A percentile compares a stretch with the other conserved stretches of the same genome.
These are phyloP conservation scores for Aphanomyces invadans DNA, from an alignment of 352 stramenopile genomes.

Conservation along the genomic window DNA sequence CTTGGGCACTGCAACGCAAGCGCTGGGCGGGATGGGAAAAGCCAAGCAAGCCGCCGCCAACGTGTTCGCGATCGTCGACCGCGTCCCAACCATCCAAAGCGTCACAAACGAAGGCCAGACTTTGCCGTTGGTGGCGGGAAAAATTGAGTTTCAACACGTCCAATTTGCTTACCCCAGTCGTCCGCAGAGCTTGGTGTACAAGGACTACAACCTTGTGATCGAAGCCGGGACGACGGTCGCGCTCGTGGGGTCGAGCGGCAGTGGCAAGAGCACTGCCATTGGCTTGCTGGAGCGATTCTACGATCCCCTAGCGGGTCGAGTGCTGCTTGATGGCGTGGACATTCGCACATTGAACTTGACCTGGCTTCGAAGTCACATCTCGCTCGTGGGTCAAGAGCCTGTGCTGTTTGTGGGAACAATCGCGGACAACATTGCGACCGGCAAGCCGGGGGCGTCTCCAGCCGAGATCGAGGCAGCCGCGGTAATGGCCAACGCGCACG, in stretches of 20 bases:
- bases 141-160: conserved; percentile 58
- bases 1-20: conserved; percentile 48
- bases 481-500: conserved; percentile 87
- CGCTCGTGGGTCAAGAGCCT: conserved; percentile 46
- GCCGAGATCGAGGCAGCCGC: conserved; percentile 83
- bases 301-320: conserved; percentile 40
- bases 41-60: conserved; percentile 43
- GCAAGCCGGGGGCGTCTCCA: conserved; percentile 30
- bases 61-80: conserved; percentile 81
- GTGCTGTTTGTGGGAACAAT: conserved; percentile 57
- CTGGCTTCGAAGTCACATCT: conserved; percentile 53
- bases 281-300: conserved; percentile 66
- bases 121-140: conserved; percentile 34
- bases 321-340: conserved; percentile 74
- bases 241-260: conserved; percentile 52
- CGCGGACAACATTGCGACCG: conserved; percentile 57
- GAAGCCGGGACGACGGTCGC: conserved; percentile 56
- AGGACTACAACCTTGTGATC: conserved; percentile 76
- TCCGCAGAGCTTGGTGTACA: conserved; percentile 59
- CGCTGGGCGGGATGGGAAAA: conserved; percentile 41
- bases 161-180: conserved; percentile 71
- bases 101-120: conserved; percentile 23
- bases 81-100: conserved; percentile 36
- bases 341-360: conserved; percentile 57
- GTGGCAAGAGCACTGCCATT: conserved; percentile 64